Percentiles rank a stretch among this genome's conserved stretches.
These are phyloP conservation scores for Neurospora sp. DNA, from an alignment of 495 filamentous ascomycete genomes.

Conservation along the genomic window DNA sequence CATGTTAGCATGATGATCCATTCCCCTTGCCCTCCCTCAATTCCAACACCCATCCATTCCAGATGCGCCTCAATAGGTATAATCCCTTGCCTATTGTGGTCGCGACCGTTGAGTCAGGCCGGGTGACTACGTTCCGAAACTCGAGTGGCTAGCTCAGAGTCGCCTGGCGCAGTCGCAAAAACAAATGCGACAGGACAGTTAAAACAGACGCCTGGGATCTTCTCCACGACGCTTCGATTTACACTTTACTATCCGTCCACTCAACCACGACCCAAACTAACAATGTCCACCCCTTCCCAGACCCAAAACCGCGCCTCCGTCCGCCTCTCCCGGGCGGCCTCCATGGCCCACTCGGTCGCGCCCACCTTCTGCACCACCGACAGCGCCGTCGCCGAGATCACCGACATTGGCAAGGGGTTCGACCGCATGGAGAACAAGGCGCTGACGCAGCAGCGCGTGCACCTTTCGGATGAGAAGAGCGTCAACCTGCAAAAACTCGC, in stretches of 20 bases:
- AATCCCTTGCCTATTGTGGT: neutral
- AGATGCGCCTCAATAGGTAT: neutral
- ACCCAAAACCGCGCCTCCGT: slow-evolving; percentile 54
- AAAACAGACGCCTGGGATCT: neutral
- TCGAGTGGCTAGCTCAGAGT: neutral
- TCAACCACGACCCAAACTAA: neutral
- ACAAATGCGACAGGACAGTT: neutral
- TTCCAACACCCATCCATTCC: neutral
- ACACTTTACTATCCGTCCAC: neutral
- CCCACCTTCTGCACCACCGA: slow-evolving; percentile 48
- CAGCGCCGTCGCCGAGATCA: slow-evolving; percentile 63
- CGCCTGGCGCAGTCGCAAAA: neutral
- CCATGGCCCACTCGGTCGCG: slow-evolving; percentile 61
- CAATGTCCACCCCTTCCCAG: neutral
- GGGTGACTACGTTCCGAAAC: neutral
- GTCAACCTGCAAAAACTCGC: slow-evolving; percentile 84
- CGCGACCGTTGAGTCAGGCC: neutral
- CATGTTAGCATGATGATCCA: neutral
- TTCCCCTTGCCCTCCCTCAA: slow-evolving; percentile 7
- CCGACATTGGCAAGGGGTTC: slow-evolving; percentile 69
- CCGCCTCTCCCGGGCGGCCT: slow-evolving; percentile 67
- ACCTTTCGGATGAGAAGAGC: slow-evolving; percentile 69
- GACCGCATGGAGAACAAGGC: slow-evolving; percentile 88
- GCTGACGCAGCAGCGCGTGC: slow-evolving; percentile 74
- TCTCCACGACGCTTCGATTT: neutral